Base-by-base conservation (phyloP, 23 red algal species). In the Agarophyton chilense region DNA sequence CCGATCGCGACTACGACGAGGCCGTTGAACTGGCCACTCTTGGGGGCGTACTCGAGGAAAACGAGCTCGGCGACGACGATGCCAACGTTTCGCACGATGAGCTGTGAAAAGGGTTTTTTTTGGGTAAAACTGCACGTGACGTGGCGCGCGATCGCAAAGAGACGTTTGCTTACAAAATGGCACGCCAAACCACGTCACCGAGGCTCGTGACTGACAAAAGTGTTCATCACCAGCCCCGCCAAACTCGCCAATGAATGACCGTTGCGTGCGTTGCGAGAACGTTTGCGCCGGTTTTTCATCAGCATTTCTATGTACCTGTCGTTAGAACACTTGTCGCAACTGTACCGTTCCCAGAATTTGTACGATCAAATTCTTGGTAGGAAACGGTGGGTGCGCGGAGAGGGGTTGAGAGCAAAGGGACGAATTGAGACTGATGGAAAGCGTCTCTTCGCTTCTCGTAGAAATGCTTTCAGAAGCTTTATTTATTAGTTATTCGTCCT, bases 1-100 rank as follows among this genome's bases (percentile, higher is more conserved):
- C 21, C 21, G 68, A 47, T 2, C 38, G 43, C 21, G 43, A 74
- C 39, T 74, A 74, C 68, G 68, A 74, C 21, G 68, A 74, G 33
- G 68, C 68, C 18, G 32, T 3, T 21, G 40, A 46, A 31, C 41
- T 74, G n/a, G 4, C 10, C 8, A 31, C 29, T 1, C 31, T 65
- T 6, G 60, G 60, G 28, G 60, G 60, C 29, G 41, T 21, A 4
- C 5, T 74, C 10, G 40, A 47, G 47, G 68, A 11, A 18, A 7
- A 28, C 7, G 68, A 74, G 9, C 44, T 9, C 6, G 44, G 44
- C 31, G 60, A 65, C 8, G 31, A 65, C 8, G 68, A 74, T 7
- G 16, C 1, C 22, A 14, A 41, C 34, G 39, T 26, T 25, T 74
- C 68, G 8, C 68, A 74, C 17, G 68, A 74, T 18, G 68, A 74